These are phyloP conservation scores for Thielaviopsis populi DNA, from an alignment of 2,329 filamentous ascomycete species.

Conservation along the genomic window DNA sequence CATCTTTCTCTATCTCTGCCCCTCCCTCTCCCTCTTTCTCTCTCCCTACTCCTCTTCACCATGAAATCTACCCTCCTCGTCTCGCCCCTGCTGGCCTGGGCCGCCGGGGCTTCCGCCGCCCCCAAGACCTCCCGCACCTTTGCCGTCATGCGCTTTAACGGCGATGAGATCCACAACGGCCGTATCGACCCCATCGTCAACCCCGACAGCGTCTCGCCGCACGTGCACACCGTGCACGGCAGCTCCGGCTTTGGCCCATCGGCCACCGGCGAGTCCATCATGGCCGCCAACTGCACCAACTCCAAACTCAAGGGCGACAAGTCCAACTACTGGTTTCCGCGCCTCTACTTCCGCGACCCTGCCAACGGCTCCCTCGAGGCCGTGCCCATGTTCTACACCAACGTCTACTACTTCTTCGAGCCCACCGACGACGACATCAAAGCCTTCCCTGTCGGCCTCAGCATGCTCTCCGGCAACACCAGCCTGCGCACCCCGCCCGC, in stretches of 20 bases:
- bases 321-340: slow-evolving; percentile 65
- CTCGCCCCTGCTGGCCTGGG: slow-evolving; percentile 16
- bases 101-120: slow-evolving; percentile 18
- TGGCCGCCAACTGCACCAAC: slow-evolving; percentile 52
- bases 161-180: slow-evolving; percentile 45
- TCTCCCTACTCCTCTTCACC: slow-evolving; percentile 11
- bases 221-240: slow-evolving; percentile 58
- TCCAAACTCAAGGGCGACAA: slow-evolving; percentile 53
- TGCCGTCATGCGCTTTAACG: slow-evolving; percentile 57
- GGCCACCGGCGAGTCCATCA: slow-evolving; percentile 45
- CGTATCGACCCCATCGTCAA: slow-evolving; percentile 53
- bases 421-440: slow-evolving; percentile 48
- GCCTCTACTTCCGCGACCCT: slow-evolving; percentile 51
- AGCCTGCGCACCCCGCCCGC: slow-evolving; percentile 41
- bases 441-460: slow-evolving; percentile 55
- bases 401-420: slow-evolving; percentile 63
- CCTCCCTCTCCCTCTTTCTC: too few relatives aligned
- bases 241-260: slow-evolving; percentile 51
- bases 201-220: slow-evolving; percentile 41
- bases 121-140: slow-evolving; percentile 35
- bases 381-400: slow-evolving; percentile 57
- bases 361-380: slow-evolving; percentile 47
- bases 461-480: slow-evolving; percentile 54
- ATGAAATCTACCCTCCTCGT: slow-evolving; percentile 26
- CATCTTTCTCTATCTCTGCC: too few relatives aligned